These are phyloP conservation scores for Scutellaria minor DNA, from an alignment of 257 asterid species.

Conservation along the genomic window DNA sequence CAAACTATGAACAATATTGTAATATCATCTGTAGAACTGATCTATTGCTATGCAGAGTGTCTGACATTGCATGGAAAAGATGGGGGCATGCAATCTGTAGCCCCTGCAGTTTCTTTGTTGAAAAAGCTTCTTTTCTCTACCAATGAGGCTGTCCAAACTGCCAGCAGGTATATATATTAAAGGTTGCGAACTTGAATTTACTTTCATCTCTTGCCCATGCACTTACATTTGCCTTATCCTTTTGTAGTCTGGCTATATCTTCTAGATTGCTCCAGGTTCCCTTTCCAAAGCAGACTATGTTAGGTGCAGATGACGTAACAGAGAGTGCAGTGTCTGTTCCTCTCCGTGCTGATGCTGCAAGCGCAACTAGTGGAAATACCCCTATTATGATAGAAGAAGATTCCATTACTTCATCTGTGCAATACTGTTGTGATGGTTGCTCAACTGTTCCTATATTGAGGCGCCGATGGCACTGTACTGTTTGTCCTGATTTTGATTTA, in stretches of 20 bases:
- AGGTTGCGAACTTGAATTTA: conserved; percentile 23
- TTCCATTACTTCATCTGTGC: conserved; percentile 91
- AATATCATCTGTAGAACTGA: conserved; percentile 84
- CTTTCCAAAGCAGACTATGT: conserved; percentile 98
- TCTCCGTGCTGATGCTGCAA: conserved; percentile 61
- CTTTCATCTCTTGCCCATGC: conserved; percentile 21
- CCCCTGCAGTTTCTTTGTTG: conserved; percentile 85
- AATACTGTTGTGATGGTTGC: conserved; percentile 98
- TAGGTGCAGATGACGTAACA: conserved; percentile 76
- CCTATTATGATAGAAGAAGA: conserved; percentile 89
- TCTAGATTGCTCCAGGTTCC: conserved; percentile 99
- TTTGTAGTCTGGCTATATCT: conserved; percentile 96
- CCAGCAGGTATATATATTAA: conserved; percentile 79
- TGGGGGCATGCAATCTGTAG: conserved; percentile 61
- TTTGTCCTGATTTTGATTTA: conserved; percentile 98
- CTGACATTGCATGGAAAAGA: conserved; percentile 80
- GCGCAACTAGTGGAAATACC: conserved; percentile 65
- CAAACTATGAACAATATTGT: conserved; percentile 96
- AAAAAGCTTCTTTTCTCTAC: conserved; percentile 80
- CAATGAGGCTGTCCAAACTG: conserved; percentile 95
- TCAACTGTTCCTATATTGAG: conserved; percentile 96
- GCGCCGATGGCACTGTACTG: conserved; percentile 96
- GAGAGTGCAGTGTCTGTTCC: conserved; percentile 69
- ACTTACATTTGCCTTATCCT: conserved; percentile 41
- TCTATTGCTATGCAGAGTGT: conserved; percentile 96